Base-by-base conservation (phyloP, 2,329 filamentous ascomycete species). In the Pyrenochaeta sp. region DNA sequence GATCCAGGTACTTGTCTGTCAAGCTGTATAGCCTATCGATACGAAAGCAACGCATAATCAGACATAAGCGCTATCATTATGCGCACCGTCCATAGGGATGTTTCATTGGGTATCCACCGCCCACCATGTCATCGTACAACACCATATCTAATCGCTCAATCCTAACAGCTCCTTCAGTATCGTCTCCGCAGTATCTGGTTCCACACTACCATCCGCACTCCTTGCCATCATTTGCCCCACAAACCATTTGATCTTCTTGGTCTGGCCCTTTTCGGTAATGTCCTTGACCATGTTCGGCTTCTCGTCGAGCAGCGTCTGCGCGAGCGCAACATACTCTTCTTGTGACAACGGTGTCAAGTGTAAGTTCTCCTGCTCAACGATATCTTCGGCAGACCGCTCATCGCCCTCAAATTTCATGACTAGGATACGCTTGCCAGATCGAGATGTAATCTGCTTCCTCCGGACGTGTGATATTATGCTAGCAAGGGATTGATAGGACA, bases 171-270 rank as follows among this genome's bases (percentile, higher is more conserved):
- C 78, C 55, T 80, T 79, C 34, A 90, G 72, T 10, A 85, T 79
- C 56, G 78, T 76, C 71, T 85, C 84, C 9, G 87, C 88, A 67
- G 82, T 82, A 55, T 81, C 80, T 4, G 88, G 85, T 73, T 90
- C 86, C 6, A 90, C 83, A 1, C 85, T 85, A 0, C 87, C 87
- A 58, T 86, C 85, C 28, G 83, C 81, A 28, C 86, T 86, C 59
- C 79, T 77, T 44, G 85, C 80, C 77, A 90, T 87, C 85, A 91
- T 89, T 73, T 89, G 85, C 10, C 89, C 89, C 13, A 91, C 84
- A 65, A 91, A 85, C 80, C 85, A 91, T 67, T 86, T 87, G 6
- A 89, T 73, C 74, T 91, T 91, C n/a, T 87, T 86, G 30, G 80
- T 78, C 63, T 89, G 86, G 0, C 84, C 83, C 68, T 86, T 87